Base-by-base conservation (phyloP, 169 alveolate species). In the Eimeria falciformis region DNA sequence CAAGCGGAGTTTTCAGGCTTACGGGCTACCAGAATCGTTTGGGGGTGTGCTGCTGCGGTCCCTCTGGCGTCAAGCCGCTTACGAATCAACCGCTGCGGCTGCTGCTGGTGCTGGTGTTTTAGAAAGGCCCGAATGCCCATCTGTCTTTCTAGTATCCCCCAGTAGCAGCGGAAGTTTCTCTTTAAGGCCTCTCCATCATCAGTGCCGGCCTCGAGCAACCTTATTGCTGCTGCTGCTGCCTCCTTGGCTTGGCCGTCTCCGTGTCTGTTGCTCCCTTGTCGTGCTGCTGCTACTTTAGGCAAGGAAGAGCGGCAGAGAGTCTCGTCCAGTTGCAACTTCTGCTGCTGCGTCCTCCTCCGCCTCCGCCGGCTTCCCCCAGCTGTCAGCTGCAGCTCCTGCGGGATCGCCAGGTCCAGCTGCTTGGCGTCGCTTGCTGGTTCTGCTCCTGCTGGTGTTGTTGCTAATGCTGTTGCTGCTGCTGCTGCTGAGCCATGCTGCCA, bases 101-200 rank as follows among this genome's bases (percentile, higher is more conserved):
- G 85, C 62, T 75, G 85, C 85, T 75, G 46, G 11, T 18, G 66
- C 58, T 45, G 65, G 17, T 40, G 46, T 9, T n/a, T 9, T 14
- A 62, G 29, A n/a, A 62, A 29, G 73, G 37, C 73, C 0, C 2
- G 66, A 9, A 43, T n/a, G 11, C 56, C 40, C 85, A 75, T 37
- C 40, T 75, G 85, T 21, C 85, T 43, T 43, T 45, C 62, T 29
- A 75, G 37, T 43, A 75, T 75, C 27, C 21, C 66, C 37, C n/a
- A 46, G 65, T 45, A 75, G 0, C 85, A 46, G 17, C 85, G 85
- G 37, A 75, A 75, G 9, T 6, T 75, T 23, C 66, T 75, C 37
- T 46, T 75, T 5, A 75, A 47, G 12, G 85, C 85, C 17, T n/a
- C 85, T 43, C 85, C 62, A 29, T 75, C 85, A 58, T 75, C 66